A percentile compares a stretch with the other conserved stretches of the same genome.
These are phyloP conservation scores for Fistulina hepatica DNA, from an alignment of 1,284 basidiomycete species.

Conservation along the genomic window DNA sequence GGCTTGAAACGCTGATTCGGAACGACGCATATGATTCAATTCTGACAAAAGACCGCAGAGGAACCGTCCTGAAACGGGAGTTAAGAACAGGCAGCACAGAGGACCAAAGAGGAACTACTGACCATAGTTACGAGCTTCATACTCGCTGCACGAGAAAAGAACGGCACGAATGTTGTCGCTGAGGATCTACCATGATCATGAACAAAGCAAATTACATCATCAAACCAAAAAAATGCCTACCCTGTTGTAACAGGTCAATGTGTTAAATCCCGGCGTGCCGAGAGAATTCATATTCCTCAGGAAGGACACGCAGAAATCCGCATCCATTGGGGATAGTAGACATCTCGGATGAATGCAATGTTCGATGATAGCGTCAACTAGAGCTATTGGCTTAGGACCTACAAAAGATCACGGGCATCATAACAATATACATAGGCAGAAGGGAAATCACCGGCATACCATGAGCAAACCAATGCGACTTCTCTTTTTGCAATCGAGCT, in stretches of 20 bases:
- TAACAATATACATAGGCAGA: constrained; percentile 4
- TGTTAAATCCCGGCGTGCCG: constrained; percentile 82
- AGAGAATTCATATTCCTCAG: constrained; percentile 80
- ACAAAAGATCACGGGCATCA: constrained; percentile 14
- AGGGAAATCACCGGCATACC: constrained; percentile 30
- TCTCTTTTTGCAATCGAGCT: constrained; percentile 72
- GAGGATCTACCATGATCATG: constrained; percentile 45
- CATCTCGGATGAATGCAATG: constrained; percentile 91
- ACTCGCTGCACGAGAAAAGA: constrained; percentile 90
- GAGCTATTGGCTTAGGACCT: constrained; percentile 38
- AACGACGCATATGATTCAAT: constrained; percentile 27
- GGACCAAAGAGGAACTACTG: constrained; percentile 13
- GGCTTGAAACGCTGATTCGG: no score
- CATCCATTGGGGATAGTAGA: constrained; percentile 90
- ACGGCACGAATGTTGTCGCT: constrained; percentile 76
- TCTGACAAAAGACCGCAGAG: constrained; percentile 71
- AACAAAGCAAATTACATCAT: constrained; percentile 4
- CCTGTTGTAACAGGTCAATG: constrained; percentile 78
- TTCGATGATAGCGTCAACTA: constrained; percentile 66
- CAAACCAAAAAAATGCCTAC: constrained; percentile 28
- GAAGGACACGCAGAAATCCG: constrained; percentile 88
- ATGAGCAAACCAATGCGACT: constrained; percentile 80
- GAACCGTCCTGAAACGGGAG: constrained; percentile 57
- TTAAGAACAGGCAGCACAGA: constrained; percentile 7
- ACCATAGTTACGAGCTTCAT: constrained; percentile 95